Base-by-base conservation (phyloP, 441 rosid species). In the Manihot esculenta region DNA sequence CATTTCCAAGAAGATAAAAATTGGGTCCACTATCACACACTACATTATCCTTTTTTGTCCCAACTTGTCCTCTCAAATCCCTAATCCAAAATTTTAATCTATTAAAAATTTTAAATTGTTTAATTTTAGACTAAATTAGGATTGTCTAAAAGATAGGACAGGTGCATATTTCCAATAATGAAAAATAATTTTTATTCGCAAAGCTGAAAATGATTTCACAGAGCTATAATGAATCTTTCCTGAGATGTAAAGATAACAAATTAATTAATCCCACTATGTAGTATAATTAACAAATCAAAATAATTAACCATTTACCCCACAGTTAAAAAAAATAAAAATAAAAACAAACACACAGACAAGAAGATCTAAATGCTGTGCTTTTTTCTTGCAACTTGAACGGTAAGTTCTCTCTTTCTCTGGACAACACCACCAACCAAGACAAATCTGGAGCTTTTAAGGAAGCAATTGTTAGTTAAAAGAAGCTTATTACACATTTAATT, bases 401-500 rank as follows among this genome's bases (percentile, higher is more conserved):
- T 66, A 61, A 20, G 57, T 59, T 41, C 70, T 68, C 76, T 74
- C 81, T 78, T 35, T 75, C 81, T 65, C 73, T 72, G 74, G 72
- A 63, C 77, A 66, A 63, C 66, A 70, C 77, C 47, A 8, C 41
- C 62, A 62, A 21, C 65, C 17, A 27, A 41, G 18, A 10, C n/a
- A n/a, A 27, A 44, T 51, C 47, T 62, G 67, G 75, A 20, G 42
- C 72, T 71, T 75, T 75, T 81, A 79, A 79, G 85, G 87, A 80
- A 78, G 83, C 83, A 77, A 82, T 73, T 73, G 80, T 62, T 76
- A 5, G 41, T 35, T 35, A 35, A 8, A 50, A 56, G 33, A 30
- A 30, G 2, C 35, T 30, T 2, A 15, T 23, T 62, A 65, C 18
- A 30, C 45, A 44, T 62, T 27, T 60, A 49, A 47, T 49, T 54